Conservation (phyloP, 2,329 filamentous ascomycete species). For the Colletotrichum shisoi region DNA sequence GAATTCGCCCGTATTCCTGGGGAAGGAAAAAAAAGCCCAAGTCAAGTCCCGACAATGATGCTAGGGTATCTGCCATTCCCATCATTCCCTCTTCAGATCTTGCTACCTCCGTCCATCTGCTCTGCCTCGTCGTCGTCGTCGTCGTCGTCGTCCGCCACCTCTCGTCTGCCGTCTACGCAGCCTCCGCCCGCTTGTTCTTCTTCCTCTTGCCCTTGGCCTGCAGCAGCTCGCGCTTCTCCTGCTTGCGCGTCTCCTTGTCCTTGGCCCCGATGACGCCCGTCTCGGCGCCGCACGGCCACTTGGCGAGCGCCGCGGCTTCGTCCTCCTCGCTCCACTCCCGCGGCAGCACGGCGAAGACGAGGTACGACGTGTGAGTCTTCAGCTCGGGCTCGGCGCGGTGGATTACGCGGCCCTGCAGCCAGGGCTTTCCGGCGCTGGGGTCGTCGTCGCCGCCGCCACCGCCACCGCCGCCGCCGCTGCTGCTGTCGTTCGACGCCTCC, state of each 20-base stretch:
- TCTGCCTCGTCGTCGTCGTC: background rate
- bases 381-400: conserved; percentile 86
- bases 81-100: background rate
- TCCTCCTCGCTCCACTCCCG: conserved; percentile 84
- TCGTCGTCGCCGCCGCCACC: conserved; percentile 42
- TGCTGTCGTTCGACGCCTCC: conserved; percentile 42
- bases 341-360: conserved; percentile 92
- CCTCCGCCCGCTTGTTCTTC: conserved; percentile 28
- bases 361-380: conserved; percentile 96
- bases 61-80: conserved; percentile 35
- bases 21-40: too few relatives aligned
- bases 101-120: background rate
- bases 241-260: conserved; percentile 63
- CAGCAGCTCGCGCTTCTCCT: conserved; percentile 63
- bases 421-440: conserved; percentile 58
- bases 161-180: background rate
- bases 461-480: conserved; percentile 20
- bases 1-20: conserved; percentile 12
- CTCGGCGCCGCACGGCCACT: conserved; percentile 69
- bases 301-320: conserved; percentile 71
- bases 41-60: conserved; percentile 27
- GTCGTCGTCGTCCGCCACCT: background rate
- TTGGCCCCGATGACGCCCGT: conserved; percentile 61
- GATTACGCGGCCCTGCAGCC: conserved; percentile 78
- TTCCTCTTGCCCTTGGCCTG: conserved; percentile 49